phyloP scores from a whole-genome alignment of 1,284 basidiomycete genomes.

The Schizopora paradoxa region DNA sequence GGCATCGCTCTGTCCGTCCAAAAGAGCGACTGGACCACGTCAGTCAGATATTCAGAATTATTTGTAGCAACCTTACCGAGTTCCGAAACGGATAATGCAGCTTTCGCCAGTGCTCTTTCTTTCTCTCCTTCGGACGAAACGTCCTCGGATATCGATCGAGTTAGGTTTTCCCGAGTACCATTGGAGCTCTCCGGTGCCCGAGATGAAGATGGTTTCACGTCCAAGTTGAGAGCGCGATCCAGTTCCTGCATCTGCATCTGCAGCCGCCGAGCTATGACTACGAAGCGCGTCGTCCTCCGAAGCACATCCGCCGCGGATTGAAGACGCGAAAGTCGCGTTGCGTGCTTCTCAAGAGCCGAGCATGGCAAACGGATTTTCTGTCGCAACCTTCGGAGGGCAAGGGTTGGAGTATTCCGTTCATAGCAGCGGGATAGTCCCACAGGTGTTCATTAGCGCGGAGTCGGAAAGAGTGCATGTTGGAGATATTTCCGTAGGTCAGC shows the following conservation, averaged over 20 bases:
- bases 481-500: too few species aligned
- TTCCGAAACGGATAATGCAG: slow-evolving; percentile 86
- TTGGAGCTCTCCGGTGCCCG: slow-evolving; percentile 8
- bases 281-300: slow-evolving; percentile 76
- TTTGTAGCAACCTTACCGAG: slow-evolving; percentile 49
- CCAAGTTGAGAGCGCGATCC: slow-evolving; percentile 25
- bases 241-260: slow-evolving; percentile 76
- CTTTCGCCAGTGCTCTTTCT: slow-evolving; percentile 83
- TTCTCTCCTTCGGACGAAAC: slow-evolving; percentile 66
- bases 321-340: slow-evolving; percentile 68
- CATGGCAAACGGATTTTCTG: slow-evolving; percentile 82
- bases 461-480: too few species aligned
- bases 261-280: slow-evolving; percentile 73
- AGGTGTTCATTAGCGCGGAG: too few species aligned
- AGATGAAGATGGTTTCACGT: slow-evolving; percentile 20
- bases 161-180: not conserved
- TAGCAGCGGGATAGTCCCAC: too few species aligned
- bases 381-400: slow-evolving; percentile 53
- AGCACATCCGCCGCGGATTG: slow-evolving; percentile 81
- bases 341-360: slow-evolving; percentile 62
- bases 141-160: not conserved
- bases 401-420: slow-evolving; percentile 19
- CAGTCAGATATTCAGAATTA: not conserved
- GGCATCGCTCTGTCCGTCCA: slow-evolving; percentile 3
- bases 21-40: not conserved